phyloP scores from a whole-genome alignment of 805 yeast species.

The Candida namnaoensis region DNA sequence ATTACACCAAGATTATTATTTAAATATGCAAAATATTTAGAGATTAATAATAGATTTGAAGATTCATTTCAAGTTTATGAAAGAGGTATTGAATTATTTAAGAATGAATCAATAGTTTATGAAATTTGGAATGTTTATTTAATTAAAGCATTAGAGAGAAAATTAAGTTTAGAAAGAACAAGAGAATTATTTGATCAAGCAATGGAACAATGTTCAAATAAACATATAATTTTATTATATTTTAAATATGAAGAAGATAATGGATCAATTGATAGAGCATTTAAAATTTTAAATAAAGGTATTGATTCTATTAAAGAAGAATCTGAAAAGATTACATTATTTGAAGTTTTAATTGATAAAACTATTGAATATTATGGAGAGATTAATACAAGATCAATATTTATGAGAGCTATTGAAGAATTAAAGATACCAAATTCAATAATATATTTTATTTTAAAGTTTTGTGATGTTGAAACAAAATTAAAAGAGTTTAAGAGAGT shows the following conservation, averaged over 20 bases:
- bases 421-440: slow-evolving; percentile 32
- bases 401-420: slow-evolving; percentile 40
- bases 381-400: slow-evolving; percentile 36
- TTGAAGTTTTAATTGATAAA: slow-evolving; percentile 33
- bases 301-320: slow-evolving; percentile 21
- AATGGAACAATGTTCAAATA: slow-evolving; percentile 40
- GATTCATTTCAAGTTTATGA: slow-evolving; percentile 58
- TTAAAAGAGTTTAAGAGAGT: slow-evolving; percentile 50
- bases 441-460: slow-evolving; percentile 37
- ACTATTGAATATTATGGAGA: slow-evolving; percentile 30
- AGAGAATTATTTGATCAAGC: slow-evolving; percentile 73
- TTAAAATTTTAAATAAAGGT: slow-evolving; percentile 37
- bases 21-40: slow-evolving; percentile 56
- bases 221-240: slow-evolving; percentile 44
- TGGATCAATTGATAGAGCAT: slow-evolving; percentile 43
- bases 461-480: slow-evolving; percentile 47
- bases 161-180: slow-evolving; percentile 39
- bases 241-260: slow-evolving; percentile 50
- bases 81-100: slow-evolving; percentile 53
- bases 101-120: slow-evolving; percentile 43
- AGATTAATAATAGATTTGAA: slow-evolving; percentile 34
- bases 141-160: slow-evolving; percentile 32
- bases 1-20: slow-evolving; percentile 63
- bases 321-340: slow-evolving; percentile 29
- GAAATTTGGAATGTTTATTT: slow-evolving; percentile 72